Evolutionary conservation across 1,284 basidiomycete genomes (phyloP), one percentile per base, ranked within the genome.

Genomic region (Ganoderma leucocontextum): DNA sequence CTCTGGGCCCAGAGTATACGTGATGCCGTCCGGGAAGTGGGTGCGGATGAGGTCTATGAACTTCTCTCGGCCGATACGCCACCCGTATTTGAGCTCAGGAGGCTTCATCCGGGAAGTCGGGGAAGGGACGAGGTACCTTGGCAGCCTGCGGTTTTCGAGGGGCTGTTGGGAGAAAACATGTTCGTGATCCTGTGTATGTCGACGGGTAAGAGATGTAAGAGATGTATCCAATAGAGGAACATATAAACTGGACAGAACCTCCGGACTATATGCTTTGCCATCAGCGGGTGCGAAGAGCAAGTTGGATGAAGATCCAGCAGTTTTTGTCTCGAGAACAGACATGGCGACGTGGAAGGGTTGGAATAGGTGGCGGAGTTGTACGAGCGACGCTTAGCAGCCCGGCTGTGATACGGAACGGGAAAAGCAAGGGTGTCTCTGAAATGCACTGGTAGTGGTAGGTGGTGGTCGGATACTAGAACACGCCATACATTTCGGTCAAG

Each of bases 21-120:
- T 4, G 10, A 49, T 49, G 1, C n/a, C 22, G 7, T 49, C 47
- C 47, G 7, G 8, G n/a, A 49, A 49, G 10, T 49, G 47, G 10
- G 9, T 4, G 7, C 22, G n/a, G 47, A 49, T 49, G 22, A 49
- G n/a, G n/a, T 25, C 22, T n/a, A 49, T 22, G n/a, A 49, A 22
- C 47, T 49, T 49, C 22, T 49, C 47, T 22, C 47, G n/a, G 22
- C 47, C n/a, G 47, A 49, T 49, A 49, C n/a, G 22, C n/a, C 47
- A 49, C 47, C 47, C 47, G 22, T 49, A 25, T 49, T 49, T 13
- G 47, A 49, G n/a, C 47, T 25, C 47, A 4, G 47, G 47, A 25
- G 47, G 47, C 47, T 25, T 49, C 47, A 49, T 1, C 7, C 22
- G 22, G 8, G 47, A 49, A 6, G 22, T 49, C 7, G 47, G 22